A percentile compares a stretch with the other conserved stretches of the same genome.
Conservation (phyloP, 768 basidiomycete species). For the Termitomyces sp. region DNA sequence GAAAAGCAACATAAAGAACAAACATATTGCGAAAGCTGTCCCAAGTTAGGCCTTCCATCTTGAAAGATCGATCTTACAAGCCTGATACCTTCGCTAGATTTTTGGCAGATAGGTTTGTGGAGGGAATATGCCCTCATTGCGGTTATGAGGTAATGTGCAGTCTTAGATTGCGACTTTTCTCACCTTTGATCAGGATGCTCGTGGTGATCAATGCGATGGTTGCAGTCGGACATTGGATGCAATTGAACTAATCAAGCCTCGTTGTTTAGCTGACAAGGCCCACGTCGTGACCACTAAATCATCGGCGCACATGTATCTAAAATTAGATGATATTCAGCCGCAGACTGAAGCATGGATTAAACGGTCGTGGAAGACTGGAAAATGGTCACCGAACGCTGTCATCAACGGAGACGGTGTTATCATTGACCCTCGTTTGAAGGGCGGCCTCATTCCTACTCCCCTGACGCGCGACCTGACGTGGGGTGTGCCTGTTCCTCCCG, state of each 20-base stretch:
- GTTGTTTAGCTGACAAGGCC: slow-evolving; percentile 80
- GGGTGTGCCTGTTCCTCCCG: slow-evolving; percentile 87
- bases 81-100: slow-evolving; percentile 46
- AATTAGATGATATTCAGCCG: slow-evolving; percentile 78
- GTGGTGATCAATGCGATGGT: slow-evolving; percentile 96
- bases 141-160: slow-evolving; percentile 58
- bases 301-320: slow-evolving; percentile 90
- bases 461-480: slow-evolving; percentile 92
- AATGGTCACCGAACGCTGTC: slow-evolving; percentile 91
- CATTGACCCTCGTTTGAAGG: slow-evolving; percentile 82
- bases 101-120: slow-evolving; percentile 94
- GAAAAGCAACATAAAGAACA: slow-evolving; percentile 86
- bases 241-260: slow-evolving; percentile 89
- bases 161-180: not conserved
- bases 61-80: not conserved
- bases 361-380: slow-evolving; percentile 68
- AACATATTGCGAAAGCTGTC: slow-evolving; percentile 90
- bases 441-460: slow-evolving; percentile 82
- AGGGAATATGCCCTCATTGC: slow-evolving; percentile 96
- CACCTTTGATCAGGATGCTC: slow-evolving; percentile 62
- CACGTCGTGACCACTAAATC: slow-evolving; percentile 72
- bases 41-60: slow-evolving; percentile 45
- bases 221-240: slow-evolving; percentile 92
- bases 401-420: slow-evolving; percentile 86
- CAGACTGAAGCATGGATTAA: slow-evolving; percentile 86